Conservation (phyloP, 2,329 filamentous ascomycete species). For the Alternaria incomplexa region DNA sequence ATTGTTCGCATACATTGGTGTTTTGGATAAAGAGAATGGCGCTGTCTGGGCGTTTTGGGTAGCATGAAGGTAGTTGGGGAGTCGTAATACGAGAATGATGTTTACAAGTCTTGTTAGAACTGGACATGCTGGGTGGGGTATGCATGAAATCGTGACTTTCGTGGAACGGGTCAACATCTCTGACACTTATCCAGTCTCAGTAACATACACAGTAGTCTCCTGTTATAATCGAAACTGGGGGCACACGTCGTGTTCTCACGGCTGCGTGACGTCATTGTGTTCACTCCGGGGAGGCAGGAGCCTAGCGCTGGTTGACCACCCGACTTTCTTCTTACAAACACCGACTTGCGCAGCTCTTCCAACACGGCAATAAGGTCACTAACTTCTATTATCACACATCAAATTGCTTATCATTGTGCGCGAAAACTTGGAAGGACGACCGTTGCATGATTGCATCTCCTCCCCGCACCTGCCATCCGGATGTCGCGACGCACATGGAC, state of each 20-base stretch:
- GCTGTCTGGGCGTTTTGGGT: slow-evolving; percentile 3
- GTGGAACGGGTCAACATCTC: too few relatives aligned
- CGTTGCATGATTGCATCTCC: not conserved
- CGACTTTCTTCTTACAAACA: not conserved
- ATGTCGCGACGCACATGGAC: not conserved
- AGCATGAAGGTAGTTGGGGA: not conserved
- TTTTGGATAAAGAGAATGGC: not conserved
- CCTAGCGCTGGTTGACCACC: not conserved
- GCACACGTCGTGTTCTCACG: too few relatives aligned
- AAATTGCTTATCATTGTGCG: not conserved
- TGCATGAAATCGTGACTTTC: too few relatives aligned
- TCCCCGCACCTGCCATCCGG: not conserved
- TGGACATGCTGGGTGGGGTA: too few relatives aligned
- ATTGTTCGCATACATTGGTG: not conserved
- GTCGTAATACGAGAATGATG: not conserved
- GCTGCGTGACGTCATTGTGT: not conserved
- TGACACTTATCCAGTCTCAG: too few relatives aligned
- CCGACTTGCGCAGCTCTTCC: not conserved
- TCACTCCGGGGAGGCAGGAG: not conserved
- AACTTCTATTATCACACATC: not conserved
- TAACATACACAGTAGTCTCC: too few relatives aligned
- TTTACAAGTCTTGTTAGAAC: not conserved
- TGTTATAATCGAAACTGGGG: too few relatives aligned
- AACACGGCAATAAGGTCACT: accelerated
- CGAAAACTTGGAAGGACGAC: not conserved